These are phyloP conservation scores for Amanita muscaria DNA, from an alignment of 768 basidiomycete genomes.

Conservation along the genomic window DNA sequence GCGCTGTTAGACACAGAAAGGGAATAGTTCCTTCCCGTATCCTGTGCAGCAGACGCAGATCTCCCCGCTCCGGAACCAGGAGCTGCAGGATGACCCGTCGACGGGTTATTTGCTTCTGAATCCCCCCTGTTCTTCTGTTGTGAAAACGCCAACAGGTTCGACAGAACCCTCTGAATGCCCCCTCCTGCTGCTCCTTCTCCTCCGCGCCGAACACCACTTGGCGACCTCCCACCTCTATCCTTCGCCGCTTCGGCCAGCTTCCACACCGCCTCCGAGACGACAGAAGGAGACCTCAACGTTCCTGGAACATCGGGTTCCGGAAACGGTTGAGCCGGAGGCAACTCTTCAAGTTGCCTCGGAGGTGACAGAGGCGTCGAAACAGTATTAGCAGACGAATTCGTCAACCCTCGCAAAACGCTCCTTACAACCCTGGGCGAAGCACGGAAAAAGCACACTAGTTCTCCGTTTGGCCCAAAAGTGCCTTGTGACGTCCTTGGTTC, in stretches of 20 bases:
- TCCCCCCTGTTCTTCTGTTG: constrained; percentile 32
- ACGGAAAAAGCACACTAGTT: constrained; percentile 81
- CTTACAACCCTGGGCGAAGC: constrained; percentile 64
- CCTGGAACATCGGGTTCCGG: constrained; percentile 17
- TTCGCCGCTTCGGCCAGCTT: constrained; percentile 53
- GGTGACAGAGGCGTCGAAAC: constrained; percentile 5
- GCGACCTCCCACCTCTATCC: constrained; percentile 23
- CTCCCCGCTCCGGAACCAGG: too few relatives aligned
- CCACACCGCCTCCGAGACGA: constrained; percentile 67
- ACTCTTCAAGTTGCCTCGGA: constrained; percentile 9
- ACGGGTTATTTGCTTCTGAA: constrained; percentile 19
- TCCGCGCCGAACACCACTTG: constrained; percentile 22
- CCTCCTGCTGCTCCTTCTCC: constrained; percentile 33
- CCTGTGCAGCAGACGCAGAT: too few relatives aligned
- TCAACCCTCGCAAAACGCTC: constrained; percentile 41
- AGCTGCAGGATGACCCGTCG: neutral
- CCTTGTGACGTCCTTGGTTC: constrained; percentile 85
- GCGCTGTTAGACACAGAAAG: constrained; percentile 43
- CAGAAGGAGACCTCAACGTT: constrained; percentile 52
- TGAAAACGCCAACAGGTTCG: constrained; percentile 59
- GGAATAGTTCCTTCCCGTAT: constrained; percentile 32
- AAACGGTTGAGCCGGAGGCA: constrained; percentile 9
- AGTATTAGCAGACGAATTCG: constrained; percentile 31
- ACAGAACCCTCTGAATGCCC: constrained; percentile 69
- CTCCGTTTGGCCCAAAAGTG: constrained; percentile 82